Base-by-base conservation (phyloP, 768 basidiomycete species). In the Calocybe cyanea region DNA sequence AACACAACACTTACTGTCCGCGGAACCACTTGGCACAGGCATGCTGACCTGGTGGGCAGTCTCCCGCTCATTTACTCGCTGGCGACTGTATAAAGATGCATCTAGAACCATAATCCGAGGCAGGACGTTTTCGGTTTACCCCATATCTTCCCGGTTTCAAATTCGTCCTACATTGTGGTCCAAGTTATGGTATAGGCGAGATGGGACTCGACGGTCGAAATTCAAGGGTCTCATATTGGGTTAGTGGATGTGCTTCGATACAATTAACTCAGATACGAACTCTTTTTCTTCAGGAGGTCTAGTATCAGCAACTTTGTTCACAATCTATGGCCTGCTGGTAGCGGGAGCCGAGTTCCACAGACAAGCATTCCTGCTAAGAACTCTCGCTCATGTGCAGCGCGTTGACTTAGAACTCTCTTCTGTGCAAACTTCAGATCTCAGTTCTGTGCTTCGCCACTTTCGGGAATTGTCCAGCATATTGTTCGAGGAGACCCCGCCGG, bases 131-230 rank as follows among this genome's bases (percentile, higher is more conserved):
- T 30, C 53, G 30, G 41, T 24, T 31, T 1, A 33, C 39, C 52
- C 45, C 46, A 38, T 37, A 49, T 58, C 11, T 6, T 28, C 48
- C 25, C 52, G 39, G 30, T 46, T 38, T 48, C 53, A 34, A 24
- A 34, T 50, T 24, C 56, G 60, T 15, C 58, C 60, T 7, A 57
- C 58, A 13, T 44, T 63, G 40, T 56, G 57, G 32, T 49, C 54
- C 8, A 66, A 55, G 50, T 14, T 68, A 32, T 64, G 61, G 49
- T 67, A 60, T 55, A 57, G 62, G 50, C 53, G 50, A 21, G 66
- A 71, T 59, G 69, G 69, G 24, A 61, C 60, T 30, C 64, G 64
- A 34, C 55, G 69, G 38, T 69, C 68, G 3, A 63, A 58, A 50
- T 38, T 59, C 36, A 64, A 63, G 39, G 67, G 66, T 9, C 54